Evolutionary conservation across 2,329 filamentous ascomycete species (phyloP).

Genomic region (Ascochyta fabae): DNA sequence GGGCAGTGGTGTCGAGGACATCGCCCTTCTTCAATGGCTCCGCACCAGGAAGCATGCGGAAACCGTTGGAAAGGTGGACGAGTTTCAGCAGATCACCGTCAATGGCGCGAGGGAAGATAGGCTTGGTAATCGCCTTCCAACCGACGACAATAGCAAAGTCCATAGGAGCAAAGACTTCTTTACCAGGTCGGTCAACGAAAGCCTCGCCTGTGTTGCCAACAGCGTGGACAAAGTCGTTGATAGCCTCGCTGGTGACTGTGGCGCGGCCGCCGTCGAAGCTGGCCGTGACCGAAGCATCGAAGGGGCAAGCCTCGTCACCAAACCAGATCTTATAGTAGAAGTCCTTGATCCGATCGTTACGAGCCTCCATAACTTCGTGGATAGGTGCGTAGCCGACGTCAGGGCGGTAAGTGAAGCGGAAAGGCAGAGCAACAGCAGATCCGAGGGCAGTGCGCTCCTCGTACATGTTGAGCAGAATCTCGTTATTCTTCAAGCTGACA

Average conservation of each 20-base stretch:
- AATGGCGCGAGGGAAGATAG: slow-evolving; percentile 95
- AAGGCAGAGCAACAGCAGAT: slow-evolving; percentile 79
- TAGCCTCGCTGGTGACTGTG: slow-evolving; percentile 86
- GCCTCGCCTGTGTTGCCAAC: slow-evolving; percentile 98
- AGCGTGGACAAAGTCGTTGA: slow-evolving; percentile 98
- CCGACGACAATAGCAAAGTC: slow-evolving; percentile 98
- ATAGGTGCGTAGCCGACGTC: slow-evolving; percentile 98
- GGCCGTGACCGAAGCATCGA: slow-evolving; percentile 83
- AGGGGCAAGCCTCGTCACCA: slow-evolving; percentile 80
- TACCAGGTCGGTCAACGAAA: slow-evolving; percentile 93
- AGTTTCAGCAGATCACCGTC: slow-evolving; percentile 96
- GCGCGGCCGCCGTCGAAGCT: slow-evolving; percentile 89
- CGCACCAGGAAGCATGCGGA: slow-evolving; percentile 97
- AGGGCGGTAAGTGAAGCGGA: slow-evolving; percentile 91
- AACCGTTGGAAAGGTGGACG: slow-evolving; percentile 94
- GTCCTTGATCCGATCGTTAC: slow-evolving; percentile 98
- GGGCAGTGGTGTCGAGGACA: slow-evolving; percentile 87
- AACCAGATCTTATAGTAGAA: slow-evolving; percentile 99
- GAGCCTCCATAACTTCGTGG: slow-evolving; percentile 91
- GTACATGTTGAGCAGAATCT: slow-evolving; percentile 88
- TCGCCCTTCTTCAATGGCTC: slow-evolving; percentile 96
- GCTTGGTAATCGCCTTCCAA: slow-evolving; percentile 99
- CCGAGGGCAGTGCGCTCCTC: slow-evolving; percentile 90
- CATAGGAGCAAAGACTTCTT: slow-evolving; percentile 95
- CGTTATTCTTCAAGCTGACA: slow-evolving; percentile 76